Evolutionary conservation across 306 rosid genomes (phyloP).

Genomic region (Herpetospermum pedunculosum): DNA sequence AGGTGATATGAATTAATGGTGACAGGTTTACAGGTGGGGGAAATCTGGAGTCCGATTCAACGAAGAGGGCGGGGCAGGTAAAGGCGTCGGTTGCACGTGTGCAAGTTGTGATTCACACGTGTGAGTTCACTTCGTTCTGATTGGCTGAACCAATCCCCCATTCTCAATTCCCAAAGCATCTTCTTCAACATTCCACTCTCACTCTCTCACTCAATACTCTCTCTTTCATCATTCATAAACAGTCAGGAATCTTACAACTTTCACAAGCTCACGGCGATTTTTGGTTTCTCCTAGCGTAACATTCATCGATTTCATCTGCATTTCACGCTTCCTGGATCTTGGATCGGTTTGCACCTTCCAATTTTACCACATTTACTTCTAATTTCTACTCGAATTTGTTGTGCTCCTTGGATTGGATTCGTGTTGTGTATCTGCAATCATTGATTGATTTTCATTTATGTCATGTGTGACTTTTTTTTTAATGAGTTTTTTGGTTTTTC

Average conservation of each 20-base stretch:
- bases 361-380: not conserved
- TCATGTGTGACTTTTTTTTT: not conserved
- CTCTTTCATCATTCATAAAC: not conserved
- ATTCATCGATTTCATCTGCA: not conserved
- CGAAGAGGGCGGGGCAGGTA: not conserved
- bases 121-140: constrained; percentile 4
- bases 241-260: not conserved
- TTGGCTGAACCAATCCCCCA: not conserved
- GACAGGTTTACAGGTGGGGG: not conserved
- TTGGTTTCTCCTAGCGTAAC: not conserved
- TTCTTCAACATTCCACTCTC: not conserved
- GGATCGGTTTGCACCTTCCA: constrained; percentile 3
- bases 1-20: not conserved
- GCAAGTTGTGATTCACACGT: not conserved
- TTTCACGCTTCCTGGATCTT: not conserved
- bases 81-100: constrained; percentile 9
- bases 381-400: not conserved
- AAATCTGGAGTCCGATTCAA: not conserved
- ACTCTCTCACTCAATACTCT: not conserved
- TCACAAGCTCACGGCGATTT: not conserved
- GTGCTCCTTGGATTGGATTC: not conserved
- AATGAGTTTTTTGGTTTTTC: not conserved
- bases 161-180: constrained; percentile 5
- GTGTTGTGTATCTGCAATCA: not conserved
- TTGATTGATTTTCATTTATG: not conserved